These are phyloP conservation scores for Novymonas esmeraldas DNA, from an alignment of 208 protist species.

Conservation along the genomic window DNA sequence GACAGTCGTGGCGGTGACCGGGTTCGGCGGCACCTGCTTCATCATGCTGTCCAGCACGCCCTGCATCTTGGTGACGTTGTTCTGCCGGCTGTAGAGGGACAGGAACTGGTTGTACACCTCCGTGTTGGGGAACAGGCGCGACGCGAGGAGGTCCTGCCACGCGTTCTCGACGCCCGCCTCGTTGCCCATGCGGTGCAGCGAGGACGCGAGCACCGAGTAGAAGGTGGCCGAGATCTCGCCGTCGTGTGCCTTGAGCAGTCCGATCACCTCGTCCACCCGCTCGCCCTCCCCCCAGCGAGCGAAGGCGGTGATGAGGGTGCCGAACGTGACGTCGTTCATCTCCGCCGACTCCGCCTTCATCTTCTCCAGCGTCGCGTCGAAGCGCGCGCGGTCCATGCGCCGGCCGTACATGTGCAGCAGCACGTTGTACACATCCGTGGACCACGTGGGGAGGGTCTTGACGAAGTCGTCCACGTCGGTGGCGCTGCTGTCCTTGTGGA, in stretches of 20 bases:
- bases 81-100: conserved; percentile 74
- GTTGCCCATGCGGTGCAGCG: conserved; percentile 80
- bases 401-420: conserved; percentile 84
- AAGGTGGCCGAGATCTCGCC: conserved; percentile 79
- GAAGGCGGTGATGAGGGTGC: conserved; percentile 87
- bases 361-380: conserved; percentile 69
- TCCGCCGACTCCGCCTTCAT: conserved; percentile 72
- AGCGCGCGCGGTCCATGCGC: conserved; percentile 57
- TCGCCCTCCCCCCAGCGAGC: conserved; percentile 71
- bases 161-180: conserved; percentile 78
- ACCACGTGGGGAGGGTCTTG: conserved; percentile 51
- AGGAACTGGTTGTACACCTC: conserved; percentile 91
- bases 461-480: conserved; percentile 49
- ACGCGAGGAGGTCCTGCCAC: conserved; percentile 84
- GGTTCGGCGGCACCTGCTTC: conserved; percentile 88
- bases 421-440: conserved; percentile 88
- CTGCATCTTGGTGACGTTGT: conserved; percentile 85
- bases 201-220: conserved; percentile 86
- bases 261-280: conserved; percentile 76
- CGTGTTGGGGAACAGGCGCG: conserved; percentile 83
- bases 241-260: conserved; percentile 74
- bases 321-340: conserved; percentile 92
- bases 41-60: conserved; percentile 88
- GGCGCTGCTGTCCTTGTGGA: conserved; percentile 17
- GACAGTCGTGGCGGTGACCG: conserved; percentile 84